Evolutionary conservation across 345 rosid genomes (phyloP), one percentile per base, ranked within the genome.

Genomic region (Rhodomyrtus tomentosa): DNA sequence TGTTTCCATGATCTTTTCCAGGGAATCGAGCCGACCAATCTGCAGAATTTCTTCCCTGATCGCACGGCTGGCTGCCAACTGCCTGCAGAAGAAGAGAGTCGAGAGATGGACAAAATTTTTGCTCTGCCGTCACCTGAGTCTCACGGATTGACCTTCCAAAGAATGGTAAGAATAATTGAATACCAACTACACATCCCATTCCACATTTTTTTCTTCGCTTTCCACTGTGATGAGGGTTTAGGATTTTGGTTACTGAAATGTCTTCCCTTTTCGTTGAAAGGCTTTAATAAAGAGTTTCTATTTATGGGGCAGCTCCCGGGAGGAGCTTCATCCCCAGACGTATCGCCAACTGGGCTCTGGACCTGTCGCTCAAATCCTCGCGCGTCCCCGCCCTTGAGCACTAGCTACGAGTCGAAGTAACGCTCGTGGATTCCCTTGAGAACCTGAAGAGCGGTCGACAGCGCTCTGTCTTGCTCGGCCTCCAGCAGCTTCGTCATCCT

Each of bases 41-140:
- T 82, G 84, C 87, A 85, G 50, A 81, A 59, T 81, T 85, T 85
- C 52, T 85, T 83, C 86, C 86, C 54, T 51, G 58, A 24, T 52
- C 76, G 82, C 11, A 82, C 82, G 5, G 74, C 27, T 50, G 74
- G 87, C 73, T 85, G 84, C 84, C 82, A 54, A 22, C 32, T 68
- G 82, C 82, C 84, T 82, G 55, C 68, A 59, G 24, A 55, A 27
- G 5, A 16, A 56, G 68, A 56, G 62, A n/a, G 68, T n/a, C 32
- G 5, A 56, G n/a, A 56, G 68, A 5, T 5, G 68, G 68, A 5
- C 36, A 12, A n/a, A n/a, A 2, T 12, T 25, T 56, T n/a, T 14
- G 68, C 68, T 58, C 68, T 13, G 4, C n/a, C 27, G 68, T 6
- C 36, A 27, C 27, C 68, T 2, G 29, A 16, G 15, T 59, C 38